phyloP scores from a whole-genome alignment of 768 basidiomycete species.

The Paxillus rubicundulus region DNA sequence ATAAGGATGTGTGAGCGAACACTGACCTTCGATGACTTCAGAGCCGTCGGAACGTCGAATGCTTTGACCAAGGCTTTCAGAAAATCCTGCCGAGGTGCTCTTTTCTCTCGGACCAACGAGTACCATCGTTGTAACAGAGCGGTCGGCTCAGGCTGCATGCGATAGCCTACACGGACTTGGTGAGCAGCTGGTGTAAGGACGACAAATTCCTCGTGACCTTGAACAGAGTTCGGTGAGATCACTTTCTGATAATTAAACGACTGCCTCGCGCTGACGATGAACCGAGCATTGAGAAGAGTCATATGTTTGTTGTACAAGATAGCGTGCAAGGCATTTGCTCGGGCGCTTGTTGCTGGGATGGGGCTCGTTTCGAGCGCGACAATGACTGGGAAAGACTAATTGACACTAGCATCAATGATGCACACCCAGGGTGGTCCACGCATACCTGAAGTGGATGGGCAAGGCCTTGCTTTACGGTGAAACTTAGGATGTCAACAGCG shows the following conservation, averaged over 20 bases:
- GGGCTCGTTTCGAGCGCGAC: constrained; percentile 91
- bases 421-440: not conserved
- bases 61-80: constrained; percentile 77
- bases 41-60: constrained; percentile 68
- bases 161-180: constrained; percentile 50
- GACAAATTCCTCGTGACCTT: constrained; percentile 42
- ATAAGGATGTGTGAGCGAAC: not conserved
- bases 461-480: constrained; percentile 92
- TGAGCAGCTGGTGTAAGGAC: not conserved
- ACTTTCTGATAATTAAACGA: constrained; percentile 84
- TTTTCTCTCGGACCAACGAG: constrained; percentile 85
- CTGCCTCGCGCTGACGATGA: constrained; percentile 71
- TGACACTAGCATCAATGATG: not conserved
- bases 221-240: constrained; percentile 44
- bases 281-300: constrained; percentile 84
- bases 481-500: constrained; percentile 88
- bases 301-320: constrained; percentile 87
- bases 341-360: constrained; percentile 53
- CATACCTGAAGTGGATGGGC: constrained; percentile 89
- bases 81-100: constrained; percentile 82
- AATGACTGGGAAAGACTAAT: constrained; percentile 85
- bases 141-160: constrained; percentile 56
- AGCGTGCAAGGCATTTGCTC: constrained; percentile 78
- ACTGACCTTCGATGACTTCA: constrained; percentile 56
- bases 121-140: constrained; percentile 92